A percentile compares a stretch with the other conserved stretches of the same genome.
These are phyloP conservation scores for Cokeromyces recurvatus DNA, from an alignment of 371 early-diverging fungal genomes.

Conservation along the genomic window DNA sequence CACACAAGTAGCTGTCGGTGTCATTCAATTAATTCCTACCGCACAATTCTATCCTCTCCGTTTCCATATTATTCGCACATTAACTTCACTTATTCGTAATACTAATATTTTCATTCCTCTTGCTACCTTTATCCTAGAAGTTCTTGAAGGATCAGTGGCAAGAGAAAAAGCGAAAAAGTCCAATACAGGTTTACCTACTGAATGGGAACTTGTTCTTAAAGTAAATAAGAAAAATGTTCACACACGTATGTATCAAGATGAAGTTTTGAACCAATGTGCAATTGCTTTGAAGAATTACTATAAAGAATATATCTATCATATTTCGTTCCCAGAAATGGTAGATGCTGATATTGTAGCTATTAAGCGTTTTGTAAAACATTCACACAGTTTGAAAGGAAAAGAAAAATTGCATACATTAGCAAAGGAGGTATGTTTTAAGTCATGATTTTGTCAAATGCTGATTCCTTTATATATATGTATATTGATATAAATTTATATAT, in stretches of 20 bases:
- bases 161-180: constrained; percentile 54
- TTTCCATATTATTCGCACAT: constrained; percentile 72
- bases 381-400: constrained; percentile 59
- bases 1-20: constrained; percentile 84
- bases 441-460: too few species aligned
- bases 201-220: constrained; percentile 71
- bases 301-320: constrained; percentile 62
- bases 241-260: constrained; percentile 77
- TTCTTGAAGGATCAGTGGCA: constrained; percentile 54
- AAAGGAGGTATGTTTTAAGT: constrained; percentile 57
- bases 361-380: constrained; percentile 57
- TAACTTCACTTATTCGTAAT: constrained; percentile 63
- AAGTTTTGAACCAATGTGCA: constrained; percentile 70
- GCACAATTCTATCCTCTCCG: constrained; percentile 88
- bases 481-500: too few species aligned
- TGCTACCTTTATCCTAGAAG: constrained; percentile 77
- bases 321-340: constrained; percentile 87
- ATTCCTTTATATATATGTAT: too few species aligned
- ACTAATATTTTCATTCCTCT: constrained; percentile 84
- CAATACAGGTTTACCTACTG: constrained; percentile 74
- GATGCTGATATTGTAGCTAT: constrained; percentile 70
- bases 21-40: constrained; percentile 76
- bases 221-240: constrained; percentile 77
- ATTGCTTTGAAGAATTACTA: constrained; percentile 69
- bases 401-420: constrained; percentile 71